Evolutionary conservation across 2,329 filamentous ascomycete genomes (phyloP).

Genomic region (Tricladium varicosporioides): DNA sequence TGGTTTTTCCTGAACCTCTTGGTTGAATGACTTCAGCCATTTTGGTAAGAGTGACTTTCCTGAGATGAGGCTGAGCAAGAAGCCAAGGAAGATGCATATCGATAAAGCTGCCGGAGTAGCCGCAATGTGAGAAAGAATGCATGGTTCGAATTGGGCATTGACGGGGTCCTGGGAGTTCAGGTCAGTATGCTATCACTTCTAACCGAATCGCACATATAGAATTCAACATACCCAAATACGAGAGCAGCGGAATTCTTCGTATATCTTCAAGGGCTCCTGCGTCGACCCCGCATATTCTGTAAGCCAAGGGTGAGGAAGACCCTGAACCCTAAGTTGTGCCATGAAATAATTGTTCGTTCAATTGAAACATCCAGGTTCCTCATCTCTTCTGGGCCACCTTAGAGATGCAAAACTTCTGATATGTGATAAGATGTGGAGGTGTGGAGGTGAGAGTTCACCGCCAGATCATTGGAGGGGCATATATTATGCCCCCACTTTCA

Average conservation of each 20-base stretch:
- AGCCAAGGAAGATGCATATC: constrained; percentile 31
- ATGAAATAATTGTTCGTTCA: neutral
- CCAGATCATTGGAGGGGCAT: neutral
- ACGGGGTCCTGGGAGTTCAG: constrained; percentile 25
- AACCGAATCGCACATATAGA: neutral
- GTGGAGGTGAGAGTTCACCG: neutral
- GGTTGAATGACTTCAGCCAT: constrained; percentile 52
- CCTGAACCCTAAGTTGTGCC: neutral
- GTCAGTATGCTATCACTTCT: neutral
- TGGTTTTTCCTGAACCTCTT: constrained; percentile 38
- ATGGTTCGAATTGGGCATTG: constrained; percentile 28
- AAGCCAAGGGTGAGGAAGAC: neutral
- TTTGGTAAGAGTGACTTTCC: constrained; percentile 36
- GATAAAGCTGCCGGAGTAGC: constrained; percentile 29
- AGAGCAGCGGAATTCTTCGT: constrained; percentile 1
- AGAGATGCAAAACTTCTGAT: neutral
- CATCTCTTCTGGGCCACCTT: neutral
- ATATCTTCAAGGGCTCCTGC: neutral
- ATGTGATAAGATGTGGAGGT: neutral
- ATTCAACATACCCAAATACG: constrained; percentile 15
- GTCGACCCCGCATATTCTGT: neutral
- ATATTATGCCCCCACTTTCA: neutral
- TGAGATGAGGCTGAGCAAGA: constrained; percentile 23
- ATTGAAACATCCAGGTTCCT: neutral
- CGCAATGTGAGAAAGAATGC: constrained; percentile 28